phyloP scores from a whole-genome alignment of 176 grass and related monocot species.

The Aechmea fasciata region DNA sequence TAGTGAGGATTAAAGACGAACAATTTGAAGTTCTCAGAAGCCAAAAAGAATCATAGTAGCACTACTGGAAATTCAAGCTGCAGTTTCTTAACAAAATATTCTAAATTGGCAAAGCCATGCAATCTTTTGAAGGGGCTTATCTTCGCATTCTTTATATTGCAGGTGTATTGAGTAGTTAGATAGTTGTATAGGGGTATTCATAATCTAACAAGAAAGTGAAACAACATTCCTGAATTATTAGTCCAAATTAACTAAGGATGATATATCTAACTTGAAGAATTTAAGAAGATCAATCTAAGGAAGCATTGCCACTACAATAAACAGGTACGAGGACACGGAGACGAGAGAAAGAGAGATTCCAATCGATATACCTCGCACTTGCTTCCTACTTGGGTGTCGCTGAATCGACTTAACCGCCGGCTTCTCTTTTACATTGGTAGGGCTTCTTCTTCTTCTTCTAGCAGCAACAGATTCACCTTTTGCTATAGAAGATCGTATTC shows the following conservation, averaged over 20 bases:
- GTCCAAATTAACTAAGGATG: background rate
- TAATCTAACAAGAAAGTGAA: no score
- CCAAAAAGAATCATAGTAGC: background rate
- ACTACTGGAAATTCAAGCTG: background rate
- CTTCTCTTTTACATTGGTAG: slow-evolving; percentile 16
- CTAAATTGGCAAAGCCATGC: no score
- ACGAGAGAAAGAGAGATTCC: background rate
- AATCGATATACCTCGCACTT: slow-evolving; percentile 1
- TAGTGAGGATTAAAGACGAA: no score
- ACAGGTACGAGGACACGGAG: background rate
- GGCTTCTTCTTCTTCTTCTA: slow-evolving; percentile 16
- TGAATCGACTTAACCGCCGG: background rate
- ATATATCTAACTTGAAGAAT: background rate
- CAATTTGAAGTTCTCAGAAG: background rate
- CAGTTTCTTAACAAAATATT: no score
- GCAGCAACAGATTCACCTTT: slow-evolving; percentile 19
- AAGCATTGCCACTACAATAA: background rate
- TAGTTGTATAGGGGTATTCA: no score
- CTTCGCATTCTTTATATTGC: no score
- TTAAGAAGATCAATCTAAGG: background rate
- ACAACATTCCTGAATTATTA: no score
- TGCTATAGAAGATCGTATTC: slow-evolving; percentile 41
- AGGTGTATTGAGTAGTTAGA: no score
- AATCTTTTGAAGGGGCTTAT: no score
- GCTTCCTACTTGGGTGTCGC: background rate